A percentile compares a stretch with the other conserved stretches of the same genome.
Evolutionary conservation across 2,329 filamentous ascomycete genomes (phyloP).

Genomic region (Scortechinia acanthostroma): DNA sequence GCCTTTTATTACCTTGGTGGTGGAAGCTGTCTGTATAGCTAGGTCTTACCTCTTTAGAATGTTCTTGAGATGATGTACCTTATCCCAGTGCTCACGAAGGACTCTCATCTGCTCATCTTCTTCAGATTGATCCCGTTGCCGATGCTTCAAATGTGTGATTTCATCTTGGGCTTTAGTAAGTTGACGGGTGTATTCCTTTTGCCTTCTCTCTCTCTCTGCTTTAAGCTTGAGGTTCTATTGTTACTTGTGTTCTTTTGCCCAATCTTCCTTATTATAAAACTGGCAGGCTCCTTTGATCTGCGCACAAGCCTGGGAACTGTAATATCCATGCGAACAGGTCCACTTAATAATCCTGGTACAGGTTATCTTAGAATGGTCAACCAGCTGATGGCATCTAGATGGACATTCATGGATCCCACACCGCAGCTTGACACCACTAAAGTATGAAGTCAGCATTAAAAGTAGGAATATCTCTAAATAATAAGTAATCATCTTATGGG

Average conservation of each 20-base stretch:
- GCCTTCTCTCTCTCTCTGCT: constrained; percentile 28
- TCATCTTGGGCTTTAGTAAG: constrained; percentile 44
- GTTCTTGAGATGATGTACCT: constrained; percentile 31
- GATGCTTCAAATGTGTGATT: constrained; percentile 35
- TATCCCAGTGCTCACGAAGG: constrained; percentile 33
- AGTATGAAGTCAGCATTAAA: too few species aligned
- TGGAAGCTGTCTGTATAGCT: too few species aligned
- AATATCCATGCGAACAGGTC: too few species aligned
- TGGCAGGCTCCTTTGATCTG: too few species aligned
- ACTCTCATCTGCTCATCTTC: constrained; percentile 30
- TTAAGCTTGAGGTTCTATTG: constrained; percentile 38
- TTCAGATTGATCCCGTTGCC: constrained; percentile 31
- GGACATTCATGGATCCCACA: constrained; percentile 55
- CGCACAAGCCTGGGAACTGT: too few species aligned
- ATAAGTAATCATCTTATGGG: neutral
- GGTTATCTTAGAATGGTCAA: constrained; percentile 44
- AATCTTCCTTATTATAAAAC: too few species aligned
- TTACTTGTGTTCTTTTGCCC: too few species aligned
- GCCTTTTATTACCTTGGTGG: too few species aligned
- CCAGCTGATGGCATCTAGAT: constrained; percentile 51
- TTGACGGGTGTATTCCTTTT: constrained; percentile 32
- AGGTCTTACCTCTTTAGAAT: too few species aligned
- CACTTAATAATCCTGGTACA: too few species aligned
- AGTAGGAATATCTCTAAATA: constrained; percentile 3
- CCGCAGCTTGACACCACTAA: constrained; percentile 36